Evolutionary conservation across 1,139 yeast genomes (phyloP).

Genomic region (Pichia cactophila): DNA sequence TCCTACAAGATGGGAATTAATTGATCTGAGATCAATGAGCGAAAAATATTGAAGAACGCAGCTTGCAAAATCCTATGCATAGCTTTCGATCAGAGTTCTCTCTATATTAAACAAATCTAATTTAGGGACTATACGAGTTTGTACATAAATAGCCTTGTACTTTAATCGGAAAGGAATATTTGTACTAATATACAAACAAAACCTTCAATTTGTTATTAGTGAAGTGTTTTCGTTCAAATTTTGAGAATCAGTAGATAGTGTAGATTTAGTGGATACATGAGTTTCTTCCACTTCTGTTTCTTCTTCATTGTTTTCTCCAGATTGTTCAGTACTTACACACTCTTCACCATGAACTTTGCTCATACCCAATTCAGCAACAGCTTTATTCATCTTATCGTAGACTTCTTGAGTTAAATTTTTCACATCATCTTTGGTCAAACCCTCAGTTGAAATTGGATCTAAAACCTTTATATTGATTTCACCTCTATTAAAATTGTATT

Average conservation of each 20-base stretch:
- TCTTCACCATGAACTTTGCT: slow-evolving; percentile 28
- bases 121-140: too few species aligned
- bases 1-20: too few species aligned
- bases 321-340: background rate
- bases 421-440: slow-evolving; percentile 54
- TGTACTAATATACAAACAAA: background rate
- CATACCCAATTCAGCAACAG: slow-evolving; percentile 35
- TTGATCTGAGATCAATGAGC: too few species aligned
- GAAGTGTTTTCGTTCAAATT: slow-evolving; percentile 8
- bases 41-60: too few species aligned
- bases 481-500: slow-evolving; percentile 52
- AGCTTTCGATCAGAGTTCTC: too few species aligned
- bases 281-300: background rate
- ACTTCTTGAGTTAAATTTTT: slow-evolving; percentile 37
- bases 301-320: slow-evolving; percentile 4
- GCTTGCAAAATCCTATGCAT: too few species aligned
- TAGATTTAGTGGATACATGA: background rate
- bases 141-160: too few species aligned
- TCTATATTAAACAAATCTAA: too few species aligned
- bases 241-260: slow-evolving; percentile 9
- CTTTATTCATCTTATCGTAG: slow-evolving; percentile 32
- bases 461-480: slow-evolving; percentile 57
- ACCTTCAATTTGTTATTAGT: slow-evolving; percentile 9
- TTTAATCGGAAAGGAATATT: too few species aligned
- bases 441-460: slow-evolving; percentile 56